These are phyloP conservation scores for Kodamaea leandrae DNA, from an alignment of 805 yeast species.

Conservation along the genomic window DNA sequence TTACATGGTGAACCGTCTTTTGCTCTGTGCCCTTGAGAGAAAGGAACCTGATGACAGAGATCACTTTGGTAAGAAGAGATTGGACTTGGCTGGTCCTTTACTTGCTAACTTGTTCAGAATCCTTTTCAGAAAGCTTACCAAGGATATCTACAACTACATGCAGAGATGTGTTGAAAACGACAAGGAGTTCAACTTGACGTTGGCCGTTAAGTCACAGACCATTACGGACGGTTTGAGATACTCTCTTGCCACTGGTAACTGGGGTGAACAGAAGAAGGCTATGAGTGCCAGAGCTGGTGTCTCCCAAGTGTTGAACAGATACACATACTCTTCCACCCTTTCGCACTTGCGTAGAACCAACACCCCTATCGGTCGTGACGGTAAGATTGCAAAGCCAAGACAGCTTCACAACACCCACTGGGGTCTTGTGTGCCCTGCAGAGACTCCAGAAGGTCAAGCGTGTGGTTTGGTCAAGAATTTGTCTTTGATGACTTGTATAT, in stretches of 20 bases:
- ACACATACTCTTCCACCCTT: slow-evolving; percentile 96
- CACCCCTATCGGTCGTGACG: slow-evolving; percentile 99
- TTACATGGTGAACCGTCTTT: slow-evolving; percentile 93
- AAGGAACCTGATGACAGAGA: slow-evolving; percentile 99
- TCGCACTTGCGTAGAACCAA: slow-evolving; percentile 98
- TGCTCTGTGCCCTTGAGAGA: slow-evolving; percentile 94
- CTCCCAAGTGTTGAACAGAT: slow-evolving; percentile 95
- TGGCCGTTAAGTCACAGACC: slow-evolving; percentile 96
- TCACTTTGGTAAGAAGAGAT: slow-evolving; percentile 97
- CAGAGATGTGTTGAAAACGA: slow-evolving; percentile 98
- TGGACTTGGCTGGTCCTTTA: slow-evolving; percentile 97
- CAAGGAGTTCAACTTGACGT: slow-evolving; percentile 91
- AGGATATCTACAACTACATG: slow-evolving; percentile 96
- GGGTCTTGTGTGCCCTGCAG: slow-evolving; percentile 99
- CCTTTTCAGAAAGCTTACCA: slow-evolving; percentile 89
- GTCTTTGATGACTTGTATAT: slow-evolving; percentile 94
- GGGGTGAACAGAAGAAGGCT: slow-evolving; percentile 99
- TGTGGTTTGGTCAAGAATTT: slow-evolving; percentile 98
- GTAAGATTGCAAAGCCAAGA: slow-evolving; percentile 97
- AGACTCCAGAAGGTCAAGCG: slow-evolving; percentile 99
- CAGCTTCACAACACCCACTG: slow-evolving; percentile 99
- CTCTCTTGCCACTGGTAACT: slow-evolving; percentile 98
- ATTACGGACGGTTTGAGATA: slow-evolving; percentile 96
- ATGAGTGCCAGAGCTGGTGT: slow-evolving; percentile 99
- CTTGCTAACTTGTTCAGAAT: slow-evolving; percentile 93